phyloP scores from a whole-genome alignment of 169 alveolate genomes.

The Plasmodium knowlesi region DNA sequence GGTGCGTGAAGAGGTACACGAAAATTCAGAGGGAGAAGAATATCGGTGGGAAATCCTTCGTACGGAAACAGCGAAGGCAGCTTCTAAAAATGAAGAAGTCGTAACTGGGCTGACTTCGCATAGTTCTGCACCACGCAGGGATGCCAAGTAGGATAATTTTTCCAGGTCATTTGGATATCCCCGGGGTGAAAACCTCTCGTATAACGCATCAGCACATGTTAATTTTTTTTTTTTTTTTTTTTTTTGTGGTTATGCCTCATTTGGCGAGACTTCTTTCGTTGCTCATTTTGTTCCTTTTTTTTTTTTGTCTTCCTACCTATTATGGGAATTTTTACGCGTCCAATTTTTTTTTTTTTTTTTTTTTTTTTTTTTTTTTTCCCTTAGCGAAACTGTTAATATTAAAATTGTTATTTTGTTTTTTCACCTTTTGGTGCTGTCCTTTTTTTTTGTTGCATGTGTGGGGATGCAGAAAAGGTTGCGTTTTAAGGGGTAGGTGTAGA shows the following conservation, averaged over 20 bases:
- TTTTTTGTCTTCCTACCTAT: not conserved
- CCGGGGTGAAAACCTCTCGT: not conserved
- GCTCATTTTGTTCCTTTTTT: not conserved
- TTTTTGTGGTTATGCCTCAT: not conserved
- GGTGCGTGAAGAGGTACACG: slow-evolving; percentile 73
- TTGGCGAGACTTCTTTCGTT: not conserved
- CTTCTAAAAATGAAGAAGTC: not conserved
- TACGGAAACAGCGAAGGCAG: slow-evolving; percentile 56
- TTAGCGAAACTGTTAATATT: not conserved
- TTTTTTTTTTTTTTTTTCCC: not conserved
- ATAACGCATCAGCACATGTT: not conserved
- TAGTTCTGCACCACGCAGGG: not conserved
- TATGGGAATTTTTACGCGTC: not conserved
- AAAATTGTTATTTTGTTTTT: not conserved
- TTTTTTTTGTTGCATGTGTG: not conserved
- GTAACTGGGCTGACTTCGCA: not conserved
- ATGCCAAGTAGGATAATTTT: not conserved
- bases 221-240: no score
- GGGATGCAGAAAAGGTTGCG: not conserved
- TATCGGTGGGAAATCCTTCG: slow-evolving; percentile 74
- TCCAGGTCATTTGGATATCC: not conserved
- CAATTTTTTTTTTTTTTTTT: not conserved
- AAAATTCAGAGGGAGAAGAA: slow-evolving; percentile 66
- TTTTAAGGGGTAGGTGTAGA: not conserved
- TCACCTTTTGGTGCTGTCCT: not conserved